Base-by-base conservation (phyloP, 495 filamentous ascomycete species). In the Choiromyces venosus region DNA sequence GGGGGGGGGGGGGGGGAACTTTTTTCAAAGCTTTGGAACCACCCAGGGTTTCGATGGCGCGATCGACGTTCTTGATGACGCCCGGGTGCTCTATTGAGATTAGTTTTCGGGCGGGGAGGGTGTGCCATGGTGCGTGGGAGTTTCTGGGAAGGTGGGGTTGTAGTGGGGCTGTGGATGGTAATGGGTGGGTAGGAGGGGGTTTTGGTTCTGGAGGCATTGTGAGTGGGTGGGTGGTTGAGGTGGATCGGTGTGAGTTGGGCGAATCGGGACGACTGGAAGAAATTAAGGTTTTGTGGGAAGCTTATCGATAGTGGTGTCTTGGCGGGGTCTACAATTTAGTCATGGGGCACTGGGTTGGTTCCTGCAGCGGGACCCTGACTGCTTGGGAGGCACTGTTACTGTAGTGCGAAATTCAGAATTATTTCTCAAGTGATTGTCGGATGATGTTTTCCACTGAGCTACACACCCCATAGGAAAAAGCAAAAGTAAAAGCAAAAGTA, bases 31-130 rank as follows among this genome's bases (percentile, higher is more conserved):
- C 87, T 29, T 84, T 81, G 44, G 87, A 85, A 8, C 89, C 88
- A 1, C 93, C 91, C 33, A 98, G 87, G 0, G 93, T 94, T 29
- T 88, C 86, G 73, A 98, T 86, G 25, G 88, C 95, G 72, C 90
- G 92, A 75, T 96, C 90, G 69, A 97, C 78, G 83, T 97, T 90
- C 77, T 87, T 88, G 78, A 98, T 84, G 68, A 96, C 88, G 73
- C 89, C 90, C 8, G 96, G 95, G 82, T 98, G 93, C 80, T 99
- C 95, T 35, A 98, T 86, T 71, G 89, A 90, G 40, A 93, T 87
- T 65, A 97, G 84, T 29, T 85, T 85, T 61, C 87, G 85, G 40
- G 84, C 73, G 3, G 92, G 93, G 37, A 97, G 84, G 0, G 83
- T 61, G 74, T 87, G 86, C 84, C 86, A 87, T 9, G 87, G 86